These are phyloP conservation scores for Beta corolliflora DNA, from an alignment of 179 eudicot genomes.

Conservation along the genomic window DNA sequence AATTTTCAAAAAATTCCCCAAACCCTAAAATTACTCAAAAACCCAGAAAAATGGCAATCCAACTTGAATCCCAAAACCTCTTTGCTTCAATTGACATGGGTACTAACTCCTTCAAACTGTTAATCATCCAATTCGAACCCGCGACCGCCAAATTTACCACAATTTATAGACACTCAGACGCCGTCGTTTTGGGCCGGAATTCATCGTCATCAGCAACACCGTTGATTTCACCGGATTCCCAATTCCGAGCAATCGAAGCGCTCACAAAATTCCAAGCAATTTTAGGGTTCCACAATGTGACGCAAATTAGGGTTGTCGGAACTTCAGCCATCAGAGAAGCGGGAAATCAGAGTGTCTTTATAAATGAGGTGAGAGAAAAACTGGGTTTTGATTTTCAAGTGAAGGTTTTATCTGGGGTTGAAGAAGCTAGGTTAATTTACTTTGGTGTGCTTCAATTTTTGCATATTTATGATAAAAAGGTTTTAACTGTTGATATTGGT, in stretches of 20 bases:
- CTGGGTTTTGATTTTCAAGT: constrained; percentile 43
- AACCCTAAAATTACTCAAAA: not conserved
- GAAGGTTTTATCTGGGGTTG: constrained; percentile 53
- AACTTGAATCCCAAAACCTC: constrained; percentile 32
- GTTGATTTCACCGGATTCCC: constrained; percentile 38
- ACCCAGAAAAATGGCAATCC: constrained; percentile 14
- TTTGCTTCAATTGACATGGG: constrained; percentile 77
- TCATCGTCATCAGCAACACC: constrained; percentile 33
- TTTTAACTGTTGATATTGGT: constrained; percentile 61
- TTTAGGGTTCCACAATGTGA: constrained; percentile 33
- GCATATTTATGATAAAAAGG: constrained; percentile 37
- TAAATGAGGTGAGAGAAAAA: constrained; percentile 34
- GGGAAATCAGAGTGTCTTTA: constrained; percentile 35
- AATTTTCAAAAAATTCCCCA: constrained; percentile 14
- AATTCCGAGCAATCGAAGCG: constrained; percentile 40
- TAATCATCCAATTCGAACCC: constrained; percentile 47
- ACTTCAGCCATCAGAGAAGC: constrained; percentile 75
- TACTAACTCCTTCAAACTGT: constrained; percentile 70
- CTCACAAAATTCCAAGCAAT: constrained; percentile 43
- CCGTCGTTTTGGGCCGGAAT: constrained; percentile 47
- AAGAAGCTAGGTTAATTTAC: constrained; percentile 63
- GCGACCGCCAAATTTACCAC: constrained; percentile 44
- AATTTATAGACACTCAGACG: constrained; percentile 44
- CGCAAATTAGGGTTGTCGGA: constrained; percentile 53
- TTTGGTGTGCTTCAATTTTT: constrained; percentile 55